Base-by-base conservation (phyloP, 1,284 basidiomycete species). In the Sanghuangporus sanghuang region DNA sequence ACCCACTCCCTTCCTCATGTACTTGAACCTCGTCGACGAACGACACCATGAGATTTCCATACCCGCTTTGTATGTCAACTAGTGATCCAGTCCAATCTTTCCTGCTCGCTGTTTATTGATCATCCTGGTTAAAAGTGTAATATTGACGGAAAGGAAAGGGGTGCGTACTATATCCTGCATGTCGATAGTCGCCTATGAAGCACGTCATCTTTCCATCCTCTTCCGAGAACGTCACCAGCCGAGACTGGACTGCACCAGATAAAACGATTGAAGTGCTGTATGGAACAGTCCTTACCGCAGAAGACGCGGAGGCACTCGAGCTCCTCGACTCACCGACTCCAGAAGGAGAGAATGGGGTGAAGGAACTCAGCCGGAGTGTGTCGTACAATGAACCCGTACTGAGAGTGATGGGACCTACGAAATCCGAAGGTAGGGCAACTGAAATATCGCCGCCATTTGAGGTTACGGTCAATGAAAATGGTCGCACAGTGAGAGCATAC, bases 151-250 rank as follows among this genome's bases (percentile, higher is more conserved):
- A 11, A 2, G 18, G 32, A 2, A 16, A 21, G 21, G 3, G 21
- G 3, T 5, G 18, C 48, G 16, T 18, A 59, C 58, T 40, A 21
- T 59, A 59, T 16, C 32, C n/a, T 8, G 58, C 48, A 27, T 7
- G 6, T 39, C 38, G 27, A 35, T 39, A 50, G 23, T 59, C 49
- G 5, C 58, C 48, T n/a, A 59, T 52, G 18, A 50, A 59, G 16
- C 66, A 67, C 32, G 38, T 40, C 42, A 49, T 27, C 36, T 48
- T 39, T 36, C 63, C 53, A 21, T 44, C 53, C 18, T 44, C 42
- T 12, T 64, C 63, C 14, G 63, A 59, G 32, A 64, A 64, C 7
- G 63, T 64, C 7, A 52, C 52, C 3, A 64, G 27, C 16, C 57
- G 39, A 7, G 52, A 23, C n/a, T 49, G 27, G 3, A 64, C 35